Conservation (phyloP, 2,329 filamentous ascomycete species). For the Xylaria sp. region DNA sequence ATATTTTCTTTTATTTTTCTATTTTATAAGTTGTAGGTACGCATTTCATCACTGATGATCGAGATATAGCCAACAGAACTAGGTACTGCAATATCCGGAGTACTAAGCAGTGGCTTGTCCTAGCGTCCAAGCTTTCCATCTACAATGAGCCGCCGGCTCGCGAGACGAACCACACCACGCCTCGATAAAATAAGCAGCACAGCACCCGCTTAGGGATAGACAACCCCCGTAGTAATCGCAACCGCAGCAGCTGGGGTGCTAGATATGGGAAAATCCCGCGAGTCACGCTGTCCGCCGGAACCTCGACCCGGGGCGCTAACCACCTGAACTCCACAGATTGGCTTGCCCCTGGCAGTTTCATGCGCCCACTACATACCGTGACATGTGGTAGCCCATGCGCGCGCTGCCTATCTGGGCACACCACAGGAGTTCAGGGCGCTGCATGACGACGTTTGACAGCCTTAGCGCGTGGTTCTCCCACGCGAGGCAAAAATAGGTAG, state of each 20-base stretch:
- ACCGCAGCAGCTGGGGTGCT: not conserved
- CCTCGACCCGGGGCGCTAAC: slow-evolving; percentile 16
- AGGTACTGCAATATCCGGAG: slow-evolving; percentile 21
- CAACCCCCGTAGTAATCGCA: slow-evolving; percentile 25
- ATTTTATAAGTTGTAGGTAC: not conserved
- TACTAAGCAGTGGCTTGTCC: slow-evolving; percentile 26
- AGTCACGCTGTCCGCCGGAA: slow-evolving; percentile 30
- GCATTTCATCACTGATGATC: not conserved
- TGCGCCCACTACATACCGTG: slow-evolving; percentile 3
- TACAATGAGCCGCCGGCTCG: slow-evolving; percentile 11
- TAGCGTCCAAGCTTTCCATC: slow-evolving; percentile 12
- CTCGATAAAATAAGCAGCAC: slow-evolving; percentile 1
- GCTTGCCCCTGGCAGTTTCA: slow-evolving; percentile 29
- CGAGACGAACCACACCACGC: not conserved
- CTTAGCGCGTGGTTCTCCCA: not conserved
- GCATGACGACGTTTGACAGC: slow-evolving; percentile 2
- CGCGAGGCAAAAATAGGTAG: not conserved
- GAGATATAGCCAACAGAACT: not conserved
- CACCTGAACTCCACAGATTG: slow-evolving; percentile 8
- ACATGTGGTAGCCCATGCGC: not conserved
- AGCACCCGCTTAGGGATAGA: not conserved
- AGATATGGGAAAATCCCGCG: slow-evolving; percentile 28
- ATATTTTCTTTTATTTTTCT: slow-evolving; percentile 13
- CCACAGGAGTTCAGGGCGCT: not conserved
- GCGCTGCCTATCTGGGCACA: not conserved